Evolutionary conservation across 2,329 filamentous ascomycete genomes (phyloP).

Genomic region (Akanthomyces lecanii): DNA sequence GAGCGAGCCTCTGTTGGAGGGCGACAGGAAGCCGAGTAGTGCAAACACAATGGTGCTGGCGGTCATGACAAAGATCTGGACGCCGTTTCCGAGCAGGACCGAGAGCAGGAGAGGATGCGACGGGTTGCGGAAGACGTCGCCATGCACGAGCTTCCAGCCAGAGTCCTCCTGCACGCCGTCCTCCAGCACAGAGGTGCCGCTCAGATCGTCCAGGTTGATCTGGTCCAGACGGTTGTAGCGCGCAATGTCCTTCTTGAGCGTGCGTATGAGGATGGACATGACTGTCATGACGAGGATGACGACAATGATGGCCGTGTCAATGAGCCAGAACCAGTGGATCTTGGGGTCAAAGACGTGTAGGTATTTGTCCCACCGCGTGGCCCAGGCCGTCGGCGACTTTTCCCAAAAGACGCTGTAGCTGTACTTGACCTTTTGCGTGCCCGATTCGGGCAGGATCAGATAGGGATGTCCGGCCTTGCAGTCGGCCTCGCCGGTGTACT

Average conservation of each 20-base stretch:
- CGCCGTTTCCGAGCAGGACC: slow-evolving; percentile 85
- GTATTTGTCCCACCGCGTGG: slow-evolving; percentile 98
- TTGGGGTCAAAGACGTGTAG: slow-evolving; percentile 95
- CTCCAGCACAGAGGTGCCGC: slow-evolving; percentile 72
- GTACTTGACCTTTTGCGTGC: slow-evolving; percentile 65
- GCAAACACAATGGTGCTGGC: slow-evolving; percentile 92
- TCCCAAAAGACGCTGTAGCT: slow-evolving; percentile 93
- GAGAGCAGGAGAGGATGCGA: slow-evolving; percentile 79
- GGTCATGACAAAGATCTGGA: slow-evolving; percentile 96
- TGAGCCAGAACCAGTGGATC: slow-evolving; percentile 98
- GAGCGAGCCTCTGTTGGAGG: slow-evolving; percentile 89
- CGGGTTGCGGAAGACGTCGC: slow-evolving; percentile 91
- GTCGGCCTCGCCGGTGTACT: slow-evolving; percentile 53
- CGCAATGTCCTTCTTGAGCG: slow-evolving; percentile 90
- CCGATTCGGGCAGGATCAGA: slow-evolving; percentile 59
- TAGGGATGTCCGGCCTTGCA: slow-evolving; percentile 57
- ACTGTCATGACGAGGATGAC: slow-evolving; percentile 88
- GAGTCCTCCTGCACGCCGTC: slow-evolving; percentile 97
- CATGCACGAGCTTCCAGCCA: slow-evolving; percentile 97
- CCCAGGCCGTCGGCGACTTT: slow-evolving; percentile 81
- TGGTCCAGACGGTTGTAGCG: slow-evolving; percentile 93
- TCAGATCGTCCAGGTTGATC: slow-evolving; percentile 84
- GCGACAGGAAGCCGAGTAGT: slow-evolving; percentile 88
- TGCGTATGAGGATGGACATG: slow-evolving; percentile 82
- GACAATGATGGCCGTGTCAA: slow-evolving; percentile 94